phyloP scores from a whole-genome alignment of 768 basidiomycete genomes.

The Ephemerocybe angulata region DNA sequence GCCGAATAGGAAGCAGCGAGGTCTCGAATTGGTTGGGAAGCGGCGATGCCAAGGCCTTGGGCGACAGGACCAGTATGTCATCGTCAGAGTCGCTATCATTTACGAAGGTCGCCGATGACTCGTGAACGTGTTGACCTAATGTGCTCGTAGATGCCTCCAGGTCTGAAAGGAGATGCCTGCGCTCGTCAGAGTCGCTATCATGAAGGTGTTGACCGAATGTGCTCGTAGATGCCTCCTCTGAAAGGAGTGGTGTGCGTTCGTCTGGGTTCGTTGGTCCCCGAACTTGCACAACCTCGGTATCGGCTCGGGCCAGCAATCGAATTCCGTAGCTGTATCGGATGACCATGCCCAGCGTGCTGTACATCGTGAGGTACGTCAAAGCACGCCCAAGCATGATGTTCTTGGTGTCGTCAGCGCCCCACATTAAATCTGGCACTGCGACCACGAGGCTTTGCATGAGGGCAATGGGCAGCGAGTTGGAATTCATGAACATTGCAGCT shows the following conservation, averaged over 20 bases:
- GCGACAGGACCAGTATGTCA: slow-evolving; percentile 7
- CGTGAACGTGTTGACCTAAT: slow-evolving; percentile 9
- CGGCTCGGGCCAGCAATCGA: slow-evolving; percentile 71
- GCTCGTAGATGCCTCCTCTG: too few relatives aligned
- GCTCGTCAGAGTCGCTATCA: slow-evolving; percentile 30
- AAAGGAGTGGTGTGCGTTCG: too few relatives aligned
- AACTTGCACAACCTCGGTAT: slow-evolving; percentile 31
- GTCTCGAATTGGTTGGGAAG: slow-evolving; percentile 1
- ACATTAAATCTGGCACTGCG: slow-evolving; percentile 78
- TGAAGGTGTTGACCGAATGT: too few relatives aligned
- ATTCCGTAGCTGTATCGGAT: slow-evolving; percentile 95
- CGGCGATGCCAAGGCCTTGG: neutral
- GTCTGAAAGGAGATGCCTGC: slow-evolving; percentile 33
- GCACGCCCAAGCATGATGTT: slow-evolving; percentile 91
- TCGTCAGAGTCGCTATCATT: slow-evolving; percentile 4
- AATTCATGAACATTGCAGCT: slow-evolving; percentile 89
- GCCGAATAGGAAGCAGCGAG: slow-evolving; percentile 8
- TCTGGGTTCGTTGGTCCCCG: slow-evolving; percentile 13
- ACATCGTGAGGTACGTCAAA: slow-evolving; percentile 84
- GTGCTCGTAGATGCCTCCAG: slow-evolving; percentile 12
- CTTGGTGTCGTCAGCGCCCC: slow-evolving; percentile 75
- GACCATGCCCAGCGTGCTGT: slow-evolving; percentile 94
- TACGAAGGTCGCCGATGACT: slow-evolving; percentile 10
- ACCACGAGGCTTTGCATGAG: slow-evolving; percentile 87
- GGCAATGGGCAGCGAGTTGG: slow-evolving; percentile 92